Conservation (phyloP, 2,329 filamentous ascomycete species). For the Exophiala sp. region DNA sequence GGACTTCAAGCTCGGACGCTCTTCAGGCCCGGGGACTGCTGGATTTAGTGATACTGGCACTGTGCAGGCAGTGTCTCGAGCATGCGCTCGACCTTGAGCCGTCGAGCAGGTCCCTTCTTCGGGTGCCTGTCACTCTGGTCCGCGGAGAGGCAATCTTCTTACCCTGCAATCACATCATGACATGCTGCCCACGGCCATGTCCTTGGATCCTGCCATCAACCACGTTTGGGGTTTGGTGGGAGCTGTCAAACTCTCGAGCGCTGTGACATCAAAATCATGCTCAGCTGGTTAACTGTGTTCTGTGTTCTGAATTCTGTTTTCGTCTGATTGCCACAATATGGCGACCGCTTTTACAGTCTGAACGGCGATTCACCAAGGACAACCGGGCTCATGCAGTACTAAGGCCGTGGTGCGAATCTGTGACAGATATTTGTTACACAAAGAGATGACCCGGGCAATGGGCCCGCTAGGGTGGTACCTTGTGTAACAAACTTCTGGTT, state of each 20-base stretch:
- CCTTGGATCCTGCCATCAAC: slow-evolving; percentile 19
- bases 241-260: not conserved
- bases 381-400: slow-evolving; percentile 9
- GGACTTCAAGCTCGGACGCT: not conserved
- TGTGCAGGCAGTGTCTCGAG: not conserved
- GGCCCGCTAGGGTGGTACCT: slow-evolving; percentile 6
- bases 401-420: slow-evolving; percentile 11
- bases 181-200: slow-evolving; percentile 19
- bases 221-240: slow-evolving; percentile 15
- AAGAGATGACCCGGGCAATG: slow-evolving; percentile 3
- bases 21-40: not conserved
- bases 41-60: not conserved
- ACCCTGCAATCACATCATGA: slow-evolving; percentile 13
- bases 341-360: slow-evolving; percentile 10
- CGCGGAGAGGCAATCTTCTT: not conserved
- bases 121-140: slow-evolving; percentile 6
- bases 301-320: not conserved
- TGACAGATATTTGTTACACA: slow-evolving; percentile 14
- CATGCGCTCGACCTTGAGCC: not conserved
- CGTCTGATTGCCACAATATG: not conserved
- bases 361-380: not conserved
- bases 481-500: no score
- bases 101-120: no score
- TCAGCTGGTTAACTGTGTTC: not conserved
- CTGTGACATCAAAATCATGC: not conserved